Base-by-base conservation (phyloP, 352 stramenopile species). In the Phytophthora melonis region DNA sequence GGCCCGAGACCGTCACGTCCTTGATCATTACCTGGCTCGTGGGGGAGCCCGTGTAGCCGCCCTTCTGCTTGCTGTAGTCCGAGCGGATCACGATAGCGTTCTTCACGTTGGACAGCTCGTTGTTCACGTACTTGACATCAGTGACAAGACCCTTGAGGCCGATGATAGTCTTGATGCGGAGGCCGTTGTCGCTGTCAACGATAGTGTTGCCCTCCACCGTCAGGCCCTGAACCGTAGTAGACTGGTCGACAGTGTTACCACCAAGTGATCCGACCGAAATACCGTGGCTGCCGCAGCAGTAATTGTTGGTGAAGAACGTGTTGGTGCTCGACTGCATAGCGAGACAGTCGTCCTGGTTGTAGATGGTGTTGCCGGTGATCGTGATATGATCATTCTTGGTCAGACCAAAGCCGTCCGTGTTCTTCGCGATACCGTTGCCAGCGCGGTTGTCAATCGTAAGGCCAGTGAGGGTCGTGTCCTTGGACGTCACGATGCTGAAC, bases 211-310 rank as follows among this genome's bases (percentile, higher is more conserved):
- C 41, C 41, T 49, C 2, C 0, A 49, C 41, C 0, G 11, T 19
- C 1, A 49, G 41, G 0, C 41, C 41, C 41, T 49, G 41, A 11
- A 49, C 41, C n/a, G 41, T 49, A n/a, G 55, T 47, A 5, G 70
- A 41, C 2, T 54, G 18, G 25, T 73, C 60, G 6, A 79, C 8
- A 0, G 21, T 39, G 21, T 49, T 19, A 14, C 77, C 69, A 25
- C 72, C 77, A 32, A 83, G 19, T 3, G 76, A 83, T 18, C 76
- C 76, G 23, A 83, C 66, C 3, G 76, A 83, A 50, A 83, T 72
- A n/a, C 76, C 73, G 39, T 72, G 58, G 50, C 75, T 50, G 3
- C 55, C 64, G 18, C 34, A 69, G 32, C 72, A 68, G 6, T 27
- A 30, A 18, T 76, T 67, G 58, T 50, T 58, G 21, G 19, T 64